A percentile compares a stretch with the other conserved stretches of the same genome.
Evolutionary conservation across 306 rosid genomes (phyloP).

Genomic region (Luffa aegyptiaca): DNA sequence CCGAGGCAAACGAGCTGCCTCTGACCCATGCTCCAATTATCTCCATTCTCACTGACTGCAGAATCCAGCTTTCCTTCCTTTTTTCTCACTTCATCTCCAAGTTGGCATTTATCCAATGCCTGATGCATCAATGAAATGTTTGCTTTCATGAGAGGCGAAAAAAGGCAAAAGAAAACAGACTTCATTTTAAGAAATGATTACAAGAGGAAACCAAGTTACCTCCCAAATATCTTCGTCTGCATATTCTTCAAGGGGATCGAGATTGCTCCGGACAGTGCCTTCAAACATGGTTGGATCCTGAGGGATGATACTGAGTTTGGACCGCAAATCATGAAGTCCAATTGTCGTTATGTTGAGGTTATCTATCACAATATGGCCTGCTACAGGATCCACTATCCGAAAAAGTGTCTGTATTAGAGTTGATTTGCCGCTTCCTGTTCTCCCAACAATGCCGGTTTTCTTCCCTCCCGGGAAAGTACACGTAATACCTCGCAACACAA

Average conservation of each 20-base stretch:
- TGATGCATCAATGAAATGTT: constrained; percentile 4
- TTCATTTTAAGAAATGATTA: background rate
- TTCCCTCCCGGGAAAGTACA: constrained; percentile 61
- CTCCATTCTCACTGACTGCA: constrained; percentile 71
- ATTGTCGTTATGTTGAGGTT: constrained; percentile 41
- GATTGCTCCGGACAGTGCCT: constrained; percentile 76
- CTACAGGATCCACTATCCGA: constrained; percentile 50
- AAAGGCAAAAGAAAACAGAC: background rate
- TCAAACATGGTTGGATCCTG: constrained; percentile 97
- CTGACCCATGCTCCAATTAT: constrained; percentile 97
- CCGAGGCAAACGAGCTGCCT: constrained; percentile 89
- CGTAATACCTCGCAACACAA: constrained; percentile 66
- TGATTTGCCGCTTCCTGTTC: constrained; percentile 86
- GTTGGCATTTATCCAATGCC: constrained; percentile 90
- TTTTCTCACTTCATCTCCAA: constrained; percentile 72
- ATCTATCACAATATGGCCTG: constrained; percentile 54
- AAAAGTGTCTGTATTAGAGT: constrained; percentile 76
- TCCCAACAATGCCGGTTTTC: constrained; percentile 84
- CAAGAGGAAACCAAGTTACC: constrained; percentile 29
- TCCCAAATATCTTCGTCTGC: constrained; percentile 79
- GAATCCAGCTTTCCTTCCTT: constrained; percentile 82
- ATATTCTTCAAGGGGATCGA: constrained; percentile 78
- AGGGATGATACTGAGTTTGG: constrained; percentile 76
- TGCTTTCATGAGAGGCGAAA: background rate
- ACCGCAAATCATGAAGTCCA: constrained; percentile 78